These are phyloP conservation scores for Paxillus ammoniavirescens DNA, from an alignment of 768 basidiomycete species.

Conservation along the genomic window DNA sequence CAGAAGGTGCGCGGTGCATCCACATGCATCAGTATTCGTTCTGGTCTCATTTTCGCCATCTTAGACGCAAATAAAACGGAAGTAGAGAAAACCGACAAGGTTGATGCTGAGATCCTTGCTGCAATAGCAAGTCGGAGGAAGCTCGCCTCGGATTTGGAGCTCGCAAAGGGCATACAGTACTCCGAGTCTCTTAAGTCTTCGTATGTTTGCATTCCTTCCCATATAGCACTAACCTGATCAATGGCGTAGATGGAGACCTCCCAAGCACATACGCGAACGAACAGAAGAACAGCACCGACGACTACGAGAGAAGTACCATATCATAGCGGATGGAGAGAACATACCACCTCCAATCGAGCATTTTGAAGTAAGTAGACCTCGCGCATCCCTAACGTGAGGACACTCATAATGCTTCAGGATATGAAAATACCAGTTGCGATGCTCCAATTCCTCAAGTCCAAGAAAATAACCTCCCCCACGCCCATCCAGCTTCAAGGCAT, in stretches of 20 bases:
- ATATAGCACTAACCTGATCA: background rate
- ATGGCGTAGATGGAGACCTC: conserved; percentile 79
- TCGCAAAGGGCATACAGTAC: conserved; percentile 91
- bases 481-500: conserved; percentile 98
- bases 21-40: background rate
- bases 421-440: conserved; percentile 97
- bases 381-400: background rate
- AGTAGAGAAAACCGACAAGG: conserved; percentile 82
- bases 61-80: conserved; percentile 86
- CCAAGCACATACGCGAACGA: conserved; percentile 74
- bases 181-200: conserved; percentile 81
- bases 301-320: conserved; percentile 89
- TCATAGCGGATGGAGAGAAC: conserved; percentile 91
- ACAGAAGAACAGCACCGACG: conserved; percentile 66
- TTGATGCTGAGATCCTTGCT: conserved; percentile 86
- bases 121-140: conserved; percentile 91
- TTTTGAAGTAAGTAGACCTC: conserved; percentile 57
- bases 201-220: conserved; percentile 41
- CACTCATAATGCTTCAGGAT: conserved; percentile 51
- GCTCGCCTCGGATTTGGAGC: conserved; percentile 87
- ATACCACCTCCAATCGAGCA: conserved; percentile 91
- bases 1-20: conserved; percentile 56
- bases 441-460: conserved; percentile 77
- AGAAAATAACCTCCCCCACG: conserved; percentile 83
- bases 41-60: conserved; percentile 14